Evolutionary conservation across 805 yeast genomes (phyloP).

Genomic region (Ogataea wickerhamii): DNA sequence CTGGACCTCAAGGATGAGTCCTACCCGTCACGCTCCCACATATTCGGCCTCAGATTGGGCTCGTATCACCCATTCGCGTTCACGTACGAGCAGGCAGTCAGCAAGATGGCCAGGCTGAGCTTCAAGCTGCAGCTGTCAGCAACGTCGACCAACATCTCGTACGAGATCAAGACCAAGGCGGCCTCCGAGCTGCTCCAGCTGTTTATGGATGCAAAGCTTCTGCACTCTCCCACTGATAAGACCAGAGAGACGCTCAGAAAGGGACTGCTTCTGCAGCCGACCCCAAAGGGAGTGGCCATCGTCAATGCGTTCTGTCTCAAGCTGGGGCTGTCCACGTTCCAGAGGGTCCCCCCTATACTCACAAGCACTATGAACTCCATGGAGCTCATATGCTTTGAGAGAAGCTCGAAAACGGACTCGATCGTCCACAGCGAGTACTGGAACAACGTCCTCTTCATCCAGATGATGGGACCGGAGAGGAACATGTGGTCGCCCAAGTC

Average conservation of each 20-base stretch:
- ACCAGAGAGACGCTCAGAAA: conserved; percentile 50
- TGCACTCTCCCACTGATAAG: conserved; percentile 75
- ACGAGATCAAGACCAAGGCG: conserved; percentile 46
- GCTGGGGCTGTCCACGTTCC: conserved; percentile 44
- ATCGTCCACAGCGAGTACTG: conserved; percentile 61
- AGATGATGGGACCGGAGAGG: conserved; percentile 60
- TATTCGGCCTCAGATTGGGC: conserved; percentile 18
- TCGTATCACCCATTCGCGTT: conserved; percentile 50
- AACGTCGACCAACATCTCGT: conserved; percentile 53
- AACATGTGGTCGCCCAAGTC: conserved; percentile 65
- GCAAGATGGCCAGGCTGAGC: conserved; percentile 45
- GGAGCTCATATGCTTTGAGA: conserved; percentile 64
- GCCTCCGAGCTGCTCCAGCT: conserved; percentile 44
- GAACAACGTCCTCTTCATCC: conserved; percentile 57
- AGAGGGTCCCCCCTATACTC: conserved; percentile 32
- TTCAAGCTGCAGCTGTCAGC: conserved; percentile 45
- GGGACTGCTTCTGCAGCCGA: conserved; percentile 63
- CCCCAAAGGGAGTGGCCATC: conserved; percentile 84
- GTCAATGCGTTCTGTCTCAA: conserved; percentile 57
- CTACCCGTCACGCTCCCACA: conserved; percentile 9
- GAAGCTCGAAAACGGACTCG: conserved; percentile 55
- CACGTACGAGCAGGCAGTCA: conserved; percentile 46
- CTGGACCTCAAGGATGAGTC: conserved; percentile 38
- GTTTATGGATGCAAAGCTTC: conserved; percentile 57
- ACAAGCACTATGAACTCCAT: conserved; percentile 63